Evolutionary conservation across 2,329 filamentous ascomycete genomes (phyloP), one percentile per base, ranked within the genome.

Genomic region (Fusarium annulatum): DNA sequence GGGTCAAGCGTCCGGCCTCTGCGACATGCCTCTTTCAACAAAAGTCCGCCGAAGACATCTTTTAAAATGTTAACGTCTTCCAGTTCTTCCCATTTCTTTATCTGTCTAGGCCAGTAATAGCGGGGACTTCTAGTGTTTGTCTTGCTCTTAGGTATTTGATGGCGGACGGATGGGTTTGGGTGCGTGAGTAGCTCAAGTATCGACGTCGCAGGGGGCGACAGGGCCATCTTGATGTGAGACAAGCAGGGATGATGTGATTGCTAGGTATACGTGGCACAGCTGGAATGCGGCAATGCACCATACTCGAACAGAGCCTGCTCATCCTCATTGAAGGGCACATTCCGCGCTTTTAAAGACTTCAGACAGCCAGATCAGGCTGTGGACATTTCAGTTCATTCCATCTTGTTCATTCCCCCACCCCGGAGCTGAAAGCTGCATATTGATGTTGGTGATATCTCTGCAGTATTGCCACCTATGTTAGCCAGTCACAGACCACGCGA

Each of bases 141-240:
- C 16, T 63, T 72, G 52, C 45, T 53, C 18, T 49, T 61, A n/a
- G 52, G 43, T 16, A 21, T 30, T 30, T 14, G 14, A 41, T 69
- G 65, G 23, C 38, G 28, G 15, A 72, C 38, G 26, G 45, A 19
- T 14, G 69, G 69, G 34, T 69, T 71, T 36, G 61, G 60, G 15
- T 64, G 51, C 26, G 69, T 72, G 16, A 72, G 66, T 15, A 69
- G 39, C 53, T 72, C 66, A 18, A 72, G 55, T 26, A 70, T 64
- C 51, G 69, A 72, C 28, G 62, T 70, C 28, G 69, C 66, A 19
- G 49, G 18, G 38, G 28, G 5, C 33, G 33, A 19, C 23, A 45
- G 45, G 12, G 42, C 34, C 60, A 71, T 71, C 28, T 33, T 52
- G n/a, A 19, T 49, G 28, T 53, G 61, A 53, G 61, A 49, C 56